phyloP scores from a whole-genome alignment of 2,329 filamentous ascomycete species.

The Tympanopsis confertula region DNA sequence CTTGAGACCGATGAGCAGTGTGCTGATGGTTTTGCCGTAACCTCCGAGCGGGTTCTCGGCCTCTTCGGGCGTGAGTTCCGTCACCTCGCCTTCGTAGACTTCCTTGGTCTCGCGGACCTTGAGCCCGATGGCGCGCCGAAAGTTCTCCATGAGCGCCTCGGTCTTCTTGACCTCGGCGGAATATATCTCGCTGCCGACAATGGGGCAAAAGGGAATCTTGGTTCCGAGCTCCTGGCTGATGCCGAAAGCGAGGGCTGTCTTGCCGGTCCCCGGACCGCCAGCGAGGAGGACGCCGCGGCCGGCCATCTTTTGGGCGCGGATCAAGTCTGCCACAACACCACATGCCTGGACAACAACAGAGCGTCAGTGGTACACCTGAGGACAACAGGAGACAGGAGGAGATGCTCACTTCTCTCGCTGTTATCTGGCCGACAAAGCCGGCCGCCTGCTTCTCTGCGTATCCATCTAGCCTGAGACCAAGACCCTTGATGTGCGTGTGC shows the following conservation, averaged over 20 bases:
- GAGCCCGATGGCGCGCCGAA: constrained; percentile 86
- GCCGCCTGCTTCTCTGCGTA: constrained; percentile 67
- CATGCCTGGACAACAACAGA: constrained; percentile 52
- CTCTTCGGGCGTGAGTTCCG: constrained; percentile 93
- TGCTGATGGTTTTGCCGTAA: constrained; percentile 95
- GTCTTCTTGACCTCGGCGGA: constrained; percentile 99
- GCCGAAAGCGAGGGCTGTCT: constrained; percentile 88
- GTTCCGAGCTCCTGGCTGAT: constrained; percentile 95
- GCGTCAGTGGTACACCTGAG: background rate
- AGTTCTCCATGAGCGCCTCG: constrained; percentile 98
- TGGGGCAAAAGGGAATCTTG: constrained; percentile 96
- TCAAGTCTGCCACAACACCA: constrained; percentile 89
- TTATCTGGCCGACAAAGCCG: constrained; percentile 81
- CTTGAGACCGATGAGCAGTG: constrained; percentile 86
- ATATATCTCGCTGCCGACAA: constrained; percentile 96
- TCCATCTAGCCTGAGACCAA: constrained; percentile 78
- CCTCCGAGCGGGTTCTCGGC: constrained; percentile 93
- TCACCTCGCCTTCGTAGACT: constrained; percentile 97
- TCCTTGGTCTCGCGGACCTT: constrained; percentile 98
- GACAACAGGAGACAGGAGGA: background rate
- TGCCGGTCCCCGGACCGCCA: constrained; percentile 89
- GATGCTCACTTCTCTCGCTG: constrained; percentile 68
- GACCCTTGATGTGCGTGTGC: constrained; percentile 94
- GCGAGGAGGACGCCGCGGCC: constrained; percentile 86
- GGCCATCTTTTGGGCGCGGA: constrained; percentile 94